Evolutionary conservation across 257 asterid genomes (phyloP).

Genomic region (Knoxia roxburghii): DNA sequence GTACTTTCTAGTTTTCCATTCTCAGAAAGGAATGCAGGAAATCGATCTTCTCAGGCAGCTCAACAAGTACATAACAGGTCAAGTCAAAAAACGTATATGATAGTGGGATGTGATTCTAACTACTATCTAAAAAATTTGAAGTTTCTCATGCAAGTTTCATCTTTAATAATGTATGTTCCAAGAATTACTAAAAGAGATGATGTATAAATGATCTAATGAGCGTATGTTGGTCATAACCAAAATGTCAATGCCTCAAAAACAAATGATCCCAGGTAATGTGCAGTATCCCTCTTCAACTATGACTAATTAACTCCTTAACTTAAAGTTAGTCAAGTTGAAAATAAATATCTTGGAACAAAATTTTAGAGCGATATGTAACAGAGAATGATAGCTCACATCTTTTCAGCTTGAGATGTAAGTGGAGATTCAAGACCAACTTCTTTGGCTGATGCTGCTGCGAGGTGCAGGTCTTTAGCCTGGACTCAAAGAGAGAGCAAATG

Average conservation of each 20-base stretch:
- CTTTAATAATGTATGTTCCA: too few species aligned
- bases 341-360: not conserved
- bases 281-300: not conserved
- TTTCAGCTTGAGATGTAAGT: slow-evolving; percentile 52
- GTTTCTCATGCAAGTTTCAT: not conserved
- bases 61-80: not conserved
- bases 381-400: slow-evolving; percentile 49
- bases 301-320: not conserved
- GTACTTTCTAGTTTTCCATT: too few species aligned
- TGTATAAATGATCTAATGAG: not conserved
- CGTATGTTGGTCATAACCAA: not conserved
- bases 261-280: not conserved
- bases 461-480: slow-evolving; percentile 88
- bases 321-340: not conserved
- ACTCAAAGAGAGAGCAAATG: slow-evolving; percentile 9
- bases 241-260: not conserved
- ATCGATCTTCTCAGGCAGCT: not conserved
- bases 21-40: not conserved
- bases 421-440: slow-evolving; percentile 52
- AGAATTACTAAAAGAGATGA: not conserved
- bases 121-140: too few species aligned
- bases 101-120: not conserved
- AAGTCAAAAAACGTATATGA: not conserved
- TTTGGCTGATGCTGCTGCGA: slow-evolving; percentile 65
- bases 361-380: not conserved